Percentiles rank a stretch among this genome's conserved stretches.
Evolutionary conservation across 495 filamentous ascomycete species (phyloP).

Genomic region (Durotheca rogersii): DNA sequence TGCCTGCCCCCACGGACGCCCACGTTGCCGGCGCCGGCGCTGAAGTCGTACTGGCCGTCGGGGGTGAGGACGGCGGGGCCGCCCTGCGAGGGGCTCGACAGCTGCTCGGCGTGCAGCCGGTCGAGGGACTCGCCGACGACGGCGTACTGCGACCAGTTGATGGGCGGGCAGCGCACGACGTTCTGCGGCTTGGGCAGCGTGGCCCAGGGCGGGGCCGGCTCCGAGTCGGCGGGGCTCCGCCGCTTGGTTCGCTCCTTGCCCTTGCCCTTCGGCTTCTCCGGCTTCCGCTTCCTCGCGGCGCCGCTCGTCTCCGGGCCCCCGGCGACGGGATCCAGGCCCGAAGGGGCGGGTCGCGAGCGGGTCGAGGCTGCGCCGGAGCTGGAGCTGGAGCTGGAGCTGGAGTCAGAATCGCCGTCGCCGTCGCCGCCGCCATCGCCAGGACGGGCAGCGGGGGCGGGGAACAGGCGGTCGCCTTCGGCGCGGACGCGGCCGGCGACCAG

Average conservation of each 20-base stretch:
- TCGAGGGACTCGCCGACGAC: constrained; percentile 78
- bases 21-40: constrained; percentile 40
- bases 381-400: constrained; percentile 7
- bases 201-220: constrained; percentile 34
- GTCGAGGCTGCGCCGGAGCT: too few relatives aligned
- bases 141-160: constrained; percentile 91
- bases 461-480: constrained; percentile 39
- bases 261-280: constrained; percentile 10
- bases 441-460: constrained; percentile 32
- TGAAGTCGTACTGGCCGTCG: constrained; percentile 45
- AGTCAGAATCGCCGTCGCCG: neutral
- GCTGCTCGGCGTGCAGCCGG: constrained; percentile 78
- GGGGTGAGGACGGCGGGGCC: constrained; percentile 46
- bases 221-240: too few relatives aligned
- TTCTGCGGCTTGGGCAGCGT: constrained; percentile 76
- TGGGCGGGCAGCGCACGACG: constrained; percentile 76
- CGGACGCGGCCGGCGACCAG: constrained; percentile 54
- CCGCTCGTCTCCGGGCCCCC: too few relatives aligned
- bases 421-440: constrained; percentile 34
- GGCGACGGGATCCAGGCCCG: too few relatives aligned
- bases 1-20: constrained; percentile 35
- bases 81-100: constrained; percentile 60
- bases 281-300: neutral
- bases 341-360: too few relatives aligned
- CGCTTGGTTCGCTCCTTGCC: neutral